These are phyloP conservation scores for Podosphaera fusca DNA, from an alignment of 2,329 filamentous ascomycete genomes.

Conservation along the genomic window DNA sequence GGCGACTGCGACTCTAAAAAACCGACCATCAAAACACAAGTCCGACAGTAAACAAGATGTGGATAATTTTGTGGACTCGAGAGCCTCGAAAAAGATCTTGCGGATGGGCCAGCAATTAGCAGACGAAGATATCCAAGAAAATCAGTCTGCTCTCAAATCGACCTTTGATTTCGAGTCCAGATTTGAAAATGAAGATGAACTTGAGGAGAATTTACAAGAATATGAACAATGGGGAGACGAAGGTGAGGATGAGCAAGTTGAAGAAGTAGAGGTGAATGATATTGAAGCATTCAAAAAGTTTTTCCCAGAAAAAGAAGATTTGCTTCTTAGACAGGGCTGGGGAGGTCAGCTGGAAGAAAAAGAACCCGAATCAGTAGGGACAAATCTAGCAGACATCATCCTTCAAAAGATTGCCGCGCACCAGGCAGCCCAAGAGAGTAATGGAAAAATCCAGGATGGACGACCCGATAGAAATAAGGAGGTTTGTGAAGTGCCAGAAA, in stretches of 20 bases:
- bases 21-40: conserved; percentile 49
- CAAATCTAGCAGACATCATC: conserved; percentile 81
- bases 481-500: conserved; percentile 65
- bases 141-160: conserved; percentile 24
- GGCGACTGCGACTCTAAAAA: conserved; percentile 45
- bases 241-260: conserved; percentile 37
- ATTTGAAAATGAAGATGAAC: conserved; percentile 28
- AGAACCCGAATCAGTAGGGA: conserved; percentile 27
- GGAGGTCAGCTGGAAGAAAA: conserved; percentile 17
- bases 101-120: conserved; percentile 72
- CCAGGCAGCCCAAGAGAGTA: conserved; percentile 41
- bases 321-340: conserved; percentile 14
- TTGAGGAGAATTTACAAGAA: conserved; percentile 20
- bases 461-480: conserved; percentile 35
- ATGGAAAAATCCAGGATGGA: conserved; percentile 9
- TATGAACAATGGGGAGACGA: conserved; percentile 40
- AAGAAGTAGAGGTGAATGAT: conserved; percentile 48
- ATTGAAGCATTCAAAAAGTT: conserved; percentile 82
- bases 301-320: conserved; percentile 41
- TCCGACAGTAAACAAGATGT: conserved; percentile 33
- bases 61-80: conserved; percentile 62
- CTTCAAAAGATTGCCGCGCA: conserved; percentile 83
- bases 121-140: conserved; percentile 48
- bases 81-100: conserved; percentile 70
- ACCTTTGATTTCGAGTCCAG: conserved; percentile 65